Percentiles rank a stretch among this genome's conserved stretches.
Conservation (phyloP, 441 rosid genomes). For the Jatropha podagrica region DNA sequence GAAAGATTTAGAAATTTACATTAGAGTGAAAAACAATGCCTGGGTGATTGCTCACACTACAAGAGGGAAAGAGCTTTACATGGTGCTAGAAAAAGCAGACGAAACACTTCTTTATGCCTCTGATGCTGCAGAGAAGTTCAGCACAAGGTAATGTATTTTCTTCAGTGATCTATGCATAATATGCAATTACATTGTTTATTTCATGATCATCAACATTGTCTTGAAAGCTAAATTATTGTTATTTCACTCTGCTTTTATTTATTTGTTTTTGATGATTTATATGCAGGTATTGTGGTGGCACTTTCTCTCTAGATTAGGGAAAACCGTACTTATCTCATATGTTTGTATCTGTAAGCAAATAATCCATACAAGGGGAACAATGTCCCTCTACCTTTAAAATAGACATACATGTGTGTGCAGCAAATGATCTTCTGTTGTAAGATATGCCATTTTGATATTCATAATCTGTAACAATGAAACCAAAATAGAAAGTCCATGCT, state of each 20-base stretch:
- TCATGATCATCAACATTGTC: too few relatives aligned
- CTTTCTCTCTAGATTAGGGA: neutral
- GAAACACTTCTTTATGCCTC: slow-evolving; percentile 88
- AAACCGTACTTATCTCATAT: neutral
- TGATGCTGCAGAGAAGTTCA: slow-evolving; percentile 79
- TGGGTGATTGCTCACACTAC: slow-evolving; percentile 78
- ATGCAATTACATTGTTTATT: neutral
- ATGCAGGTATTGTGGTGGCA: neutral
- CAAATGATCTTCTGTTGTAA: neutral
- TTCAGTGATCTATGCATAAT: neutral
- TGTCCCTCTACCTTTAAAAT: neutral
- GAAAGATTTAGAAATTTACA: slow-evolving; percentile 79
- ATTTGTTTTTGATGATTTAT: neutral
- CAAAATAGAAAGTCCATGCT: neutral
- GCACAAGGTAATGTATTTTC: slow-evolving; percentile 55
- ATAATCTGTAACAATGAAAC: neutral
- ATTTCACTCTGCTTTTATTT: too few relatives aligned
- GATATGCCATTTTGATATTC: neutral
- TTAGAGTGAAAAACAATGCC: slow-evolving; percentile 76
- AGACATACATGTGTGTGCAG: neutral
- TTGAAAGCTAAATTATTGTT: too few relatives aligned
- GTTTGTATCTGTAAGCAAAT: neutral
- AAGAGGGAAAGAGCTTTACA: slow-evolving; percentile 82
- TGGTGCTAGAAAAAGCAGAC: slow-evolving; percentile 84
- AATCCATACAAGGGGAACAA: neutral